phyloP scores from a whole-genome alignment of 1,284 basidiomycete species.

The Rhizoctonia solani region DNA sequence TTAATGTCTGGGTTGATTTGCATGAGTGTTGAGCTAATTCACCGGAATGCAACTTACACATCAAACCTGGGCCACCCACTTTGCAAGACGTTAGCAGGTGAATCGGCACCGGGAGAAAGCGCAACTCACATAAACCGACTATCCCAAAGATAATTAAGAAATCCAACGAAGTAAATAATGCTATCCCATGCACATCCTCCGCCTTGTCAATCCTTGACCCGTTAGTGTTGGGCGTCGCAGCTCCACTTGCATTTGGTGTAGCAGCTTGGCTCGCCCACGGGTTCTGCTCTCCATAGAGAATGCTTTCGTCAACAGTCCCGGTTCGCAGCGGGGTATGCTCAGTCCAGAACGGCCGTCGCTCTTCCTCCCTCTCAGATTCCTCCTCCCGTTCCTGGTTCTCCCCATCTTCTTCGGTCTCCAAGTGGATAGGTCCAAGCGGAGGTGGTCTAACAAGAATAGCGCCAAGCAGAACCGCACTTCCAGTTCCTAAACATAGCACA shows the following conservation, averaged over 20 bases:
- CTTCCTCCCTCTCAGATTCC: background rate
- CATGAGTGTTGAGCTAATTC: background rate
- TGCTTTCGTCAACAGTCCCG: conserved; percentile 7
- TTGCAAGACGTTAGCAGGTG: conserved; percentile 17
- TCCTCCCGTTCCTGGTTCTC: background rate
- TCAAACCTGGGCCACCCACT: conserved; percentile 88
- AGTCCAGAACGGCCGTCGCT: background rate
- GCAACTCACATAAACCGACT: conserved; percentile 61
- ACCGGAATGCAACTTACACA: conserved; percentile 61
- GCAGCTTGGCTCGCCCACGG: conserved; percentile 30
- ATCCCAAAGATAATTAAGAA: conserved; percentile 78
- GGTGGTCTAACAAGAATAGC: conserved; percentile 61
- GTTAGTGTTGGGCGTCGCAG: background rate
- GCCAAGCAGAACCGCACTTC: conserved; percentile 69
- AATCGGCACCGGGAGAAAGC: conserved; percentile 11
- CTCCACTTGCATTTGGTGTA: conserved; percentile 1
- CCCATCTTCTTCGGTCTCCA: conserved; percentile 4
- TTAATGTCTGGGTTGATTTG: conserved; percentile 80
- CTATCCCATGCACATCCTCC: conserved; percentile 55
- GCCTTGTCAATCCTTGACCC: background rate
- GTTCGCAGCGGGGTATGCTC: conserved; percentile 17
- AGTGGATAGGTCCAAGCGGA: conserved; percentile 6
- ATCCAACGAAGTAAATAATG: conserved; percentile 56
- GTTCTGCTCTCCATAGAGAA: conserved; percentile 25
- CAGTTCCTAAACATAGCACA: conserved; percentile 69